Conservation (phyloP, 257 asterid genomes). For the Rhazya stricta region DNA sequence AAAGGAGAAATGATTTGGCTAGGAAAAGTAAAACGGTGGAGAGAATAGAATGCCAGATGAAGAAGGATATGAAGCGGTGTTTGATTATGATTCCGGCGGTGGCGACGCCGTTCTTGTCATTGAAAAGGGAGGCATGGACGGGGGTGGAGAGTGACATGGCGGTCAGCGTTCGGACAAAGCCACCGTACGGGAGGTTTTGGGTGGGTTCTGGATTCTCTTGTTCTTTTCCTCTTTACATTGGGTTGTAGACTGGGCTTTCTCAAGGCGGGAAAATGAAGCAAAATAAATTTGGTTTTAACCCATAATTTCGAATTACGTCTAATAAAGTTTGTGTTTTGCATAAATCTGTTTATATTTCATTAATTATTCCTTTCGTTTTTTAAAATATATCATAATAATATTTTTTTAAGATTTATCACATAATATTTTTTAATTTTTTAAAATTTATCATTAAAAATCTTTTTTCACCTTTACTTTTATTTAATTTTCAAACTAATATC, state of each 20-base stretch:
- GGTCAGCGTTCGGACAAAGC: conserved; percentile 8
- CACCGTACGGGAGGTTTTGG: conserved; percentile 5
- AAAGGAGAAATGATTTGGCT: conserved; percentile 48
- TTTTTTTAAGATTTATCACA: too few species aligned
- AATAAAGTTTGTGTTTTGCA: too few species aligned
- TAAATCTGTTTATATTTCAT: too few species aligned
- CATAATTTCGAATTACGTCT: too few species aligned
- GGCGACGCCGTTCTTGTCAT: conserved; percentile 47
- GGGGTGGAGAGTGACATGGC: conserved; percentile 47
- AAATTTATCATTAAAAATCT: too few species aligned
- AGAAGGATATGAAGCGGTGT: conserved; percentile 70
- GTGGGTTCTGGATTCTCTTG: conserved; percentile 8
- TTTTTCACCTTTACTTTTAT: too few species aligned
- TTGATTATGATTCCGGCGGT: conserved; percentile 39
- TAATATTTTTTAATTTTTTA: too few species aligned
- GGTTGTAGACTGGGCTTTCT: neutral
- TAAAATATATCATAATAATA: too few species aligned
- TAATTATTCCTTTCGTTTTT: too few species aligned
- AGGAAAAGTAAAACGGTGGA: conserved; percentile 52
- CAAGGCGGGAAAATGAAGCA: neutral
- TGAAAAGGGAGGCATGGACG: conserved; percentile 51
- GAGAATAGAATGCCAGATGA: conserved; percentile 75
- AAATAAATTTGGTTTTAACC: too few species aligned
- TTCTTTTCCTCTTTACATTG: neutral
- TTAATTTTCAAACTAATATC: too few species aligned